These are phyloP conservation scores for Dendrostoma leiphaemia DNA, from an alignment of 2,329 filamentous ascomycete species.

Conservation along the genomic window DNA sequence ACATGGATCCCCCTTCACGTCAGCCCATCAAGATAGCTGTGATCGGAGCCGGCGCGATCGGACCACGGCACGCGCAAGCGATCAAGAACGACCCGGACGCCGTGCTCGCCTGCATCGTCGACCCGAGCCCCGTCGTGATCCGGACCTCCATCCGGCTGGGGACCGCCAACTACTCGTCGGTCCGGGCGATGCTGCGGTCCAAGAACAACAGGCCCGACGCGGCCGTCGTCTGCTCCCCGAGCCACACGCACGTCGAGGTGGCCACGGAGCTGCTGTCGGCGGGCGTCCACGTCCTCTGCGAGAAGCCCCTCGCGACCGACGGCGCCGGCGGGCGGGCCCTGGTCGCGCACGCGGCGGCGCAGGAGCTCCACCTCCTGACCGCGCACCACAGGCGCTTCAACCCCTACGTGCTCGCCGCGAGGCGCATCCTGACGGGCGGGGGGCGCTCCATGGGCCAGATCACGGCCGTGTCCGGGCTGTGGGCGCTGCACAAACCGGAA, in stretches of 20 bases:
- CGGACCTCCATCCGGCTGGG: conserved; percentile 23
- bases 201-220: conserved; percentile 41
- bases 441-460: conserved; percentile 40
- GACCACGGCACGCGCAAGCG: conserved; percentile 30
- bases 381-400: conserved; percentile 62
- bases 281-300: conserved; percentile 53
- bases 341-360: conserved; percentile 24
- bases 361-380: conserved; percentile 45
- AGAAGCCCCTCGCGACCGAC: conserved; percentile 53
- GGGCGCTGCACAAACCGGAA: conserved; percentile 49
- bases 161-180: conserved; percentile 26
- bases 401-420: conserved; percentile 49
- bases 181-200: conserved; percentile 41
- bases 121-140: conserved; percentile 24
- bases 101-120: conserved; percentile 29
- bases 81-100: conserved; percentile 23
- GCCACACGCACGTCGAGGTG: conserved; percentile 53
- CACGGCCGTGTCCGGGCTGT: conserved; percentile 54
- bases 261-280: conserved; percentile 44
- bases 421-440: conserved; percentile 35
- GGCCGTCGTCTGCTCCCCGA: conserved; percentile 59
- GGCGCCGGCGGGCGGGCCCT: conserved; percentile 34
- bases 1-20: not conserved
- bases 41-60: conserved; percentile 30
- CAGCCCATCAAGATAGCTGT: conserved; percentile 25